These are phyloP conservation scores for Poa pratensis DNA, from an alignment of 176 grass and related monocot species.

Conservation along the genomic window DNA sequence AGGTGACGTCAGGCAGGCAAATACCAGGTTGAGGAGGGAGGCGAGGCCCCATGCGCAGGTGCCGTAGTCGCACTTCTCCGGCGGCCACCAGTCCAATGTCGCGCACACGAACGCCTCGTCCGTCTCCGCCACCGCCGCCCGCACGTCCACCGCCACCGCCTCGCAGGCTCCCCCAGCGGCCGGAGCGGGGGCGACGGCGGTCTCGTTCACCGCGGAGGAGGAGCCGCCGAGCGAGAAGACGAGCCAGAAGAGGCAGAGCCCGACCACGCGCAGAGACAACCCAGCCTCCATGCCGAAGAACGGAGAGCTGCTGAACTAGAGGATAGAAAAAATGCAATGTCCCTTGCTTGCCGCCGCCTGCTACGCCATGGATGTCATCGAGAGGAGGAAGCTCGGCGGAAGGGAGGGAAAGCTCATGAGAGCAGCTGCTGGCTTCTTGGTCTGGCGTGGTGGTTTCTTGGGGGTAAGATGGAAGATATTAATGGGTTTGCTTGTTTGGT, in stretches of 20 bases:
- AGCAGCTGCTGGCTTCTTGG: neutral
- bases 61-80: conserved; percentile 87
- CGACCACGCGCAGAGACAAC: conserved; percentile 38
- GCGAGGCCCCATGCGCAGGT: conserved; percentile 78
- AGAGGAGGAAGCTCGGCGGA: neutral
- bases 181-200: conserved; percentile 7
- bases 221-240: conserved; percentile 51
- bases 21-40: conserved; percentile 75
- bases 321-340: conserved; percentile 32
- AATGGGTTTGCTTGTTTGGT: conserved; percentile 33
- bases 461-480: neutral
- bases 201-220: conserved; percentile 30
- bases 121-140: conserved; percentile 48
- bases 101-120: conserved; percentile 77
- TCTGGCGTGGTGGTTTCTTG: conserved; percentile 24
- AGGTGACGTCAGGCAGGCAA: neutral
- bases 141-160: conserved; percentile 53
- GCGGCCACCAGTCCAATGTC: conserved; percentile 94
- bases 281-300: conserved; percentile 28
- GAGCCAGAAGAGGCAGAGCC: conserved; percentile 48
- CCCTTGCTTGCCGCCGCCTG: conserved; percentile 35
- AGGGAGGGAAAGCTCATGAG: neutral
- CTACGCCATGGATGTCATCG: conserved; percentile 41
- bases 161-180: neutral
- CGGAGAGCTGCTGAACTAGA: neutral